Percentiles rank a stretch among this genome's conserved stretches.
Evolutionary conservation across 163 green algal species (phyloP).

Genomic region (Coccomyxa subellipsoidea): DNA sequence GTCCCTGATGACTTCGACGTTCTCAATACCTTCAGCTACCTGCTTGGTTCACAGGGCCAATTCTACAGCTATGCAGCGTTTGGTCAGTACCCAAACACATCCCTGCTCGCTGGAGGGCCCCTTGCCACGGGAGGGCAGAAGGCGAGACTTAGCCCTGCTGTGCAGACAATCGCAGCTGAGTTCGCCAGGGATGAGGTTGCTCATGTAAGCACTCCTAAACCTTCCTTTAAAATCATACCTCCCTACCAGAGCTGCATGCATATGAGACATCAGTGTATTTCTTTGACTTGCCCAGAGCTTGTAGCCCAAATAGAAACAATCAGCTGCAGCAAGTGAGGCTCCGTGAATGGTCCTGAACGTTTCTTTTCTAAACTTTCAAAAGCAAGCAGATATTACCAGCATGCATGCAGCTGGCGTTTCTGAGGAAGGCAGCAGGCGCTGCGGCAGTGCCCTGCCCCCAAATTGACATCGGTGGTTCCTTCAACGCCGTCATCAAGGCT

Average conservation of each 20-base stretch:
- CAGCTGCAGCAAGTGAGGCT: too few species aligned
- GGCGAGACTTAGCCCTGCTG: background rate
- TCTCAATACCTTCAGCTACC: background rate
- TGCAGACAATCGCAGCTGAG: background rate
- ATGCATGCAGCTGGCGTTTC: background rate
- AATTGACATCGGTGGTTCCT: background rate
- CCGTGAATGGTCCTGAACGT: too few species aligned
- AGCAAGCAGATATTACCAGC: background rate
- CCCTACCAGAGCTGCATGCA: too few species aligned
- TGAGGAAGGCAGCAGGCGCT: background rate
- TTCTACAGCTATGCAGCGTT: background rate
- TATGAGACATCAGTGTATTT: too few species aligned
- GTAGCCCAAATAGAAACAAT: too few species aligned
- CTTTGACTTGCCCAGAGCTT: too few species aligned
- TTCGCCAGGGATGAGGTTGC: background rate
- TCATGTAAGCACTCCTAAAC: background rate
- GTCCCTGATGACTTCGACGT: too few species aligned
- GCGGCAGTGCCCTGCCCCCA: slow-evolving; percentile 1
- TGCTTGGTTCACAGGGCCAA: background rate
- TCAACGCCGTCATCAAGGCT: background rate
- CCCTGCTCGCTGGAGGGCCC: background rate
- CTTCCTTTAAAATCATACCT: too few species aligned
- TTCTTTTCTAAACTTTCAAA: background rate
- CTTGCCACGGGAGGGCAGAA: background rate
- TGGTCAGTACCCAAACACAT: background rate